Percentiles rank a stretch among this genome's conserved stretches.
phyloP scores from a whole-genome alignment of 352 stramenopile species.

The Elongisporangium anandrum region DNA sequence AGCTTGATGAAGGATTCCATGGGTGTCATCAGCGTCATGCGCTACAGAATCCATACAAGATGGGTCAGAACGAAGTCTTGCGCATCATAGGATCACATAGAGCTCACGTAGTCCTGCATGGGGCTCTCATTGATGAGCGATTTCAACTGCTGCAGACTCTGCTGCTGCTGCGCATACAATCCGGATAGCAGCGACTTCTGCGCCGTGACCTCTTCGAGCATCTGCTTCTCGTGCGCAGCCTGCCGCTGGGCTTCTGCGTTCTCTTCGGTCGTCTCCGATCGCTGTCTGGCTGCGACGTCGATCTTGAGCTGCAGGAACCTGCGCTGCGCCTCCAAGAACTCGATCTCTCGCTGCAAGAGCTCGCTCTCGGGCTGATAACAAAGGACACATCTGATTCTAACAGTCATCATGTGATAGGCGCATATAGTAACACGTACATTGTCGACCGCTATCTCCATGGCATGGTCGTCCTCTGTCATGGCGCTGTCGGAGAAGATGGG shows the following conservation, averaged over 20 bases:
- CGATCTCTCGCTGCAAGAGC: constrained; percentile 37
- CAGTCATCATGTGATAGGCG: background rate
- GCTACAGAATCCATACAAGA: constrained; percentile 16
- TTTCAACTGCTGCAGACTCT: constrained; percentile 36
- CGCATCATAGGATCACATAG: background rate
- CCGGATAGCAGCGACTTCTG: constrained; percentile 30
- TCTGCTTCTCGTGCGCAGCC: constrained; percentile 18
- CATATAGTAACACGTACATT: background rate
- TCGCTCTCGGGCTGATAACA: constrained; percentile 21
- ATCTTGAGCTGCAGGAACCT: constrained; percentile 51
- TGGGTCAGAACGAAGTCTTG: background rate
- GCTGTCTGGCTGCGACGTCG: constrained; percentile 6
- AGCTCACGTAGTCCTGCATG: constrained; percentile 56
- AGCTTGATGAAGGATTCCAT: constrained; percentile 67
- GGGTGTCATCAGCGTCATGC: constrained; percentile 57
- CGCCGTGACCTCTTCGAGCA: constrained; percentile 18
- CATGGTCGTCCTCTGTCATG: background rate
- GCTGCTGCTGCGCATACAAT: constrained; percentile 29
- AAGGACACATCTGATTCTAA: background rate
- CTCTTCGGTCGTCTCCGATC: background rate
- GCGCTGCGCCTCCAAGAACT: constrained; percentile 52
- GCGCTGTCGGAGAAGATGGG: background rate
- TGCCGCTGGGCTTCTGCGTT: constrained; percentile 5
- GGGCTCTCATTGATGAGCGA: constrained; percentile 35
- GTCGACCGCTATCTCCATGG: background rate